Base-by-base conservation (phyloP, 1,284 basidiomycete species). In the Cerioporus squamosus region DNA sequence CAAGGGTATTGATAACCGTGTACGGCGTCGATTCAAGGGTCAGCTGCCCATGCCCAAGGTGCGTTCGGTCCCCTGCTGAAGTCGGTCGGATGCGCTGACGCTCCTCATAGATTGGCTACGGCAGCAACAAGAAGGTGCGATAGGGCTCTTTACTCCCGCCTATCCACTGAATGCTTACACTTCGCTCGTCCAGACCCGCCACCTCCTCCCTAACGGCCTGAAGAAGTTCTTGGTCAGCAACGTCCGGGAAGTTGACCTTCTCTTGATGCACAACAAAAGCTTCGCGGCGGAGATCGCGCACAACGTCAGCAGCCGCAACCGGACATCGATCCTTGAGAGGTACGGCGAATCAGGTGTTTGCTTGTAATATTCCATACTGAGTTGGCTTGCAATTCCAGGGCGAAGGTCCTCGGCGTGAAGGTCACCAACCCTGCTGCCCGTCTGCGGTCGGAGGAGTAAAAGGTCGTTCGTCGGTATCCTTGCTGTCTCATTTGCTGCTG, bases 201-300 rank as follows among this genome's bases (percentile, higher is more conserved):
- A 97, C 77, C 83, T 97, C 61, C 90, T 97, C 71, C 96, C 96
- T 64, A 95, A 90, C 72, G 96, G 96, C 66, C 84, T 93, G 75
- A 97, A 95, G 82, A 96, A 95, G 78, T 89, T 97, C 81, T 79
- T 97, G 65, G 93, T 98, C 71, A 90, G 86, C 84, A 98, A 97
- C 79, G 84, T 91, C 59, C 85, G 88, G 74, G 95, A 98, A 77
- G 79, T 98, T 66, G 94, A 98, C 72, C 85, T 98, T 68, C 88
- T 98, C 63, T 81, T 98, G 58, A 96, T 98, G 95, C 96, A 99
- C 88, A 97, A 96, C 88, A 93, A 93, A 83, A 91, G 84, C 72
- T 99, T 93, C 76, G 91, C 96, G 61, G 97, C 96, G 62, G 94
- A 96, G 79, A 94, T 99, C 72, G 97, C 97, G 58, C 96, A 98